A percentile compares a stretch with the other conserved stretches of the same genome.
Conservation (phyloP, 2,329 filamentous ascomycete species). For the Podosphaera fusca region DNA sequence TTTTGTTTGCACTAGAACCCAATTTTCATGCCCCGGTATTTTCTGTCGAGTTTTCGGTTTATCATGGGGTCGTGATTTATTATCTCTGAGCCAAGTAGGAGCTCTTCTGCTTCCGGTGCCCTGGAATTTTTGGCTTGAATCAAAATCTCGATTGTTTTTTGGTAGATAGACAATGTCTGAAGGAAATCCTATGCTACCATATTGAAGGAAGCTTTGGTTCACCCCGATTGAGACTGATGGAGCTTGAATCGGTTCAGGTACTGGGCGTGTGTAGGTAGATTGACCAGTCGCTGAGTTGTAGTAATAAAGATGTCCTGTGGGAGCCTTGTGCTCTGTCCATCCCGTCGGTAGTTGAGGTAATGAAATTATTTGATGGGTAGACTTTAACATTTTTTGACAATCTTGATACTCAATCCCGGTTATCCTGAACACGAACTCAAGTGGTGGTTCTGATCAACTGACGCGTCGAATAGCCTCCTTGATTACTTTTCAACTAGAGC, state of each 20-base stretch:
- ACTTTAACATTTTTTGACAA: conserved; percentile 38
- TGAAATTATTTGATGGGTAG: conserved; percentile 42
- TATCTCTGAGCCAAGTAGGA: conserved; percentile 24
- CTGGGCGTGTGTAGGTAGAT: conserved; percentile 66
- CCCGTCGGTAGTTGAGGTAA: conserved; percentile 38
- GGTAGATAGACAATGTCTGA: neutral
- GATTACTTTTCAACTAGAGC: too few species aligned
- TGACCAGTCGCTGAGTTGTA: conserved; percentile 63
- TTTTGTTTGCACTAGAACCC: conserved; percentile 85
- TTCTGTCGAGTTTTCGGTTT: conserved; percentile 56
- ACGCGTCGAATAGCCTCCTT: too few species aligned
- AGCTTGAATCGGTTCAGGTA: conserved; percentile 6
- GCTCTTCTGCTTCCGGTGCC: conserved; percentile 22
- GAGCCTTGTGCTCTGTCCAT: conserved; percentile 87
- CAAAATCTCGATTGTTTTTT: neutral
- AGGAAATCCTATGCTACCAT: conserved; percentile 19
- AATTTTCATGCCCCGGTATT: conserved; percentile 66
- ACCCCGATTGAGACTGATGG: conserved; percentile 11
- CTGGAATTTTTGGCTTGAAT: neutral
- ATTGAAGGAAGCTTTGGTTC: conserved; percentile 21
- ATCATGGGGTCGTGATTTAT: conserved; percentile 44
- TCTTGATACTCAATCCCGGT: too few species aligned
- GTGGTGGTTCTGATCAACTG: too few species aligned
- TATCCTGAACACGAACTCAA: too few species aligned
- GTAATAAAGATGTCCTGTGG: conserved; percentile 65